Conservation (phyloP, 192 early-diverging fungal species). For the Coemansia sp. region DNA sequence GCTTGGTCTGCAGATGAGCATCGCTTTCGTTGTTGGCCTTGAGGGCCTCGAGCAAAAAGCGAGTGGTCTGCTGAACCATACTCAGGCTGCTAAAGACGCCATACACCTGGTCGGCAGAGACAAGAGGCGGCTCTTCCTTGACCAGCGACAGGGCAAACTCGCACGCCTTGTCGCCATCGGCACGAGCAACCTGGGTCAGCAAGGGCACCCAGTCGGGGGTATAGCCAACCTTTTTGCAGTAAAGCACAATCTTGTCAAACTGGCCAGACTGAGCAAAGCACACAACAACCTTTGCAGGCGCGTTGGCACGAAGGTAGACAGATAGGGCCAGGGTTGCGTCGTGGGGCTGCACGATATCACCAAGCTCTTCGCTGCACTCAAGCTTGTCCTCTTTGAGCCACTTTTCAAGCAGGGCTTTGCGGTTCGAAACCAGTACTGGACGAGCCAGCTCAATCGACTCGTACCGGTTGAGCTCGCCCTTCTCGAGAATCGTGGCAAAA, state of each 20-base stretch:
- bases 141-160: conserved; percentile 90
- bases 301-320: conserved; percentile 92
- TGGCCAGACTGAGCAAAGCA: conserved; percentile 97
- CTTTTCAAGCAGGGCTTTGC: conserved; percentile 93
- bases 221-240: conserved; percentile 93
- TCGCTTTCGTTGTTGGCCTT: conserved; percentile 93
- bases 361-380: conserved; percentile 96
- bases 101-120: conserved; percentile 87
- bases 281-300: conserved; percentile 89
- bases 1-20: conserved; percentile 87
- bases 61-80: conserved; percentile 95
- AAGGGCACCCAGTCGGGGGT: conserved; percentile 89
- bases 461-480: conserved; percentile 90
- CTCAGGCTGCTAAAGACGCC: conserved; percentile 91
- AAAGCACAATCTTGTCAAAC: conserved; percentile 94
- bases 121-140: conserved; percentile 75
- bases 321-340: conserved; percentile 91
- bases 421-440: conserved; percentile 85
- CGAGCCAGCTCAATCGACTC: conserved; percentile 93
- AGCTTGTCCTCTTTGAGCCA: conserved; percentile 99
- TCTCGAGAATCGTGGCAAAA: conserved; percentile 94
- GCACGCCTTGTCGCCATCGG: conserved; percentile 89
- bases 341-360: conserved; percentile 92
- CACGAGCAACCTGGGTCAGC: conserved; percentile 87
- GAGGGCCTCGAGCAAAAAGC: conserved; percentile 94